Evolutionary conservation across 2,329 filamentous ascomycete genomes (phyloP).

Genomic region (Aspergillus phoenicis): DNA sequence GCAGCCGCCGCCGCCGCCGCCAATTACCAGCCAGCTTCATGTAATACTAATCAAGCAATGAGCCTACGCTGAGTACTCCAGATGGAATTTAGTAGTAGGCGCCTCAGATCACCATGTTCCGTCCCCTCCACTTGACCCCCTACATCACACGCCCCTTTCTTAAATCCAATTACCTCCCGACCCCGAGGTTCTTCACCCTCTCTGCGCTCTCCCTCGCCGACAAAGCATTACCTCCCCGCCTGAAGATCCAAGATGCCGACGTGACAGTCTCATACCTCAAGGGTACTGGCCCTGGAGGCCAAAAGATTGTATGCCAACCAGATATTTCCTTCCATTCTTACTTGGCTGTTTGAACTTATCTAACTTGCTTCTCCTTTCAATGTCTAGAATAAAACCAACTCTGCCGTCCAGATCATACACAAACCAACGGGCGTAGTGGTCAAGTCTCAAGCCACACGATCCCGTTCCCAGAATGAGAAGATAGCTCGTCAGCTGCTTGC

Average conservation of each 20-base stretch:
- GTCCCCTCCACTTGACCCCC: slow-evolving; percentile 10
- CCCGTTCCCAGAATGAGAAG: slow-evolving; percentile 81
- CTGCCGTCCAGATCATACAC: slow-evolving; percentile 90
- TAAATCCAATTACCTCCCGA: not conserved
- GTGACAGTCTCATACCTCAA: slow-evolving; percentile 86
- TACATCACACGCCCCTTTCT: not conserved
- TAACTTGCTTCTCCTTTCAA: not conserved
- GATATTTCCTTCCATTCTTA: not conserved
- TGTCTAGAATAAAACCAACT: slow-evolving; percentile 85
- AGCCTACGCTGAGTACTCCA: not conserved
- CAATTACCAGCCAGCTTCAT: not conserved
- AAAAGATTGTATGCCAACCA: slow-evolving; percentile 73
- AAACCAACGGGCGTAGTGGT: slow-evolving; percentile 87
- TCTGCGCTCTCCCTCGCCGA: slow-evolving; percentile 26
- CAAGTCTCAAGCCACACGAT: slow-evolving; percentile 90
- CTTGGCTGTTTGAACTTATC: not conserved
- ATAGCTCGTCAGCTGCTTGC: slow-evolving; percentile 78
- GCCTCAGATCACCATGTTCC: slow-evolving; percentile 13
- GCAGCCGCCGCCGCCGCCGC: not conserved
- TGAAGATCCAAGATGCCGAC: slow-evolving; percentile 73
- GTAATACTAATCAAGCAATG: not conserved
- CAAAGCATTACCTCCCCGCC: slow-evolving; percentile 74
- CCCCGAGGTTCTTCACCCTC: slow-evolving; percentile 27
- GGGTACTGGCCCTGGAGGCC: slow-evolving; percentile 87
- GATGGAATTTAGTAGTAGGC: not conserved